Evolutionary conservation across 306 rosid genomes (phyloP).

Genomic region (Abrus pulchellus): DNA sequence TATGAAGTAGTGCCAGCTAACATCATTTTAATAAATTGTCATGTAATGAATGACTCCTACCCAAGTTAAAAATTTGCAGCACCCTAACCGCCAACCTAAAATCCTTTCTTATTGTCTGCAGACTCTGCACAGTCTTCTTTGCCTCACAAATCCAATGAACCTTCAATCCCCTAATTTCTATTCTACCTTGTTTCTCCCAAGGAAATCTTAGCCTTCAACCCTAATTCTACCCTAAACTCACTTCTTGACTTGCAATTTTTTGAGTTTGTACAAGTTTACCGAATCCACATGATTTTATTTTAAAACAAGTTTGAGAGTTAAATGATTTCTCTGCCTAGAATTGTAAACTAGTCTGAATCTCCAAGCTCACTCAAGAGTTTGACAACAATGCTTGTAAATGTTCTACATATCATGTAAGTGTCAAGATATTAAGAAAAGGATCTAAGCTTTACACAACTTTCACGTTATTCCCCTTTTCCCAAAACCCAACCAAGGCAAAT

Average conservation of each 20-base stretch:
- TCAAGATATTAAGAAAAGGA: constrained; percentile 11
- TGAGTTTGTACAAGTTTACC: background rate
- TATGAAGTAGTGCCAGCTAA: background rate
- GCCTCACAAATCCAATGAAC: background rate
- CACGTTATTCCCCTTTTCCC: background rate
- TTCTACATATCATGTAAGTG: background rate
- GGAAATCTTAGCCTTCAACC: constrained; percentile 19
- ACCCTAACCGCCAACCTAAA: constrained; percentile 24
- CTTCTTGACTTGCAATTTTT: background rate
- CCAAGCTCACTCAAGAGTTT: background rate
- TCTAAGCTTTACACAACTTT: constrained; percentile 9
- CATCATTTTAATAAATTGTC: constrained; percentile 5
- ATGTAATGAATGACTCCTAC: background rate
- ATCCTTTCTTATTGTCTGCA: constrained; percentile 1
- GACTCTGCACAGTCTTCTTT: background rate
- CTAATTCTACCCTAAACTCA: background rate
- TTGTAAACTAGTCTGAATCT: background rate
- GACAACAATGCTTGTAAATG: background rate
- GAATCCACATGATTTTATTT: background rate
- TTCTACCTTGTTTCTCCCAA: constrained; percentile 19
- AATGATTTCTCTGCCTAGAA: background rate
- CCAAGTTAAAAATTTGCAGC: background rate
- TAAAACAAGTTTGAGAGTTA: background rate
- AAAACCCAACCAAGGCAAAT: constrained; percentile 28
- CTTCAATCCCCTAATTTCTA: constrained; percentile 13